Conservation (phyloP, 2,329 filamentous ascomycete genomes). For the Bipolaris sorokiniana region DNA sequence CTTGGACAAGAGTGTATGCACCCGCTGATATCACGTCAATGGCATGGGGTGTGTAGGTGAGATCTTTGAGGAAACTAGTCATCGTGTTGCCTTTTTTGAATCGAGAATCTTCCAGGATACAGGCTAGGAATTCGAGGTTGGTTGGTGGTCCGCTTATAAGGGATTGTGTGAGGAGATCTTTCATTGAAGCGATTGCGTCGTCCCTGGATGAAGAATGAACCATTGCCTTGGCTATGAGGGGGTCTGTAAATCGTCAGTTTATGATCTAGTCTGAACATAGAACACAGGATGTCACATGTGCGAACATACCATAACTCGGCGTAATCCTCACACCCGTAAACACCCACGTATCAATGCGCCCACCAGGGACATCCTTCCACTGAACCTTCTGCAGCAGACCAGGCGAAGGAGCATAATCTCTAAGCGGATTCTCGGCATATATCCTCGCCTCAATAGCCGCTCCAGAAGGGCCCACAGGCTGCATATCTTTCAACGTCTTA, state of each 20-base stretch:
- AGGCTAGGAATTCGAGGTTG: conserved; percentile 63
- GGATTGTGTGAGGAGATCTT: conserved; percentile 53
- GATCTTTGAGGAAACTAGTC: conserved; percentile 62
- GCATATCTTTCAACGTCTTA: conserved; percentile 51
- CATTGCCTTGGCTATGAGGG: conserved; percentile 65
- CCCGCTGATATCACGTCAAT: conserved; percentile 64
- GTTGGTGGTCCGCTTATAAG: conserved; percentile 61
- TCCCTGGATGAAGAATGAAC: conserved; percentile 54
- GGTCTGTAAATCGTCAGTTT: conserved; percentile 40
- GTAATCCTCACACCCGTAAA: conserved; percentile 63
- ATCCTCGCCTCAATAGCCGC: conserved; percentile 61
- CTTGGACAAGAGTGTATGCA: conserved; percentile 65
- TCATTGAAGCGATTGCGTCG: conserved; percentile 55
- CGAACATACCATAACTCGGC: conserved; percentile 57
- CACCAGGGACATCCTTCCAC: conserved; percentile 58
- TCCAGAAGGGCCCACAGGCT: conserved; percentile 53
- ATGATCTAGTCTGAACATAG: background rate
- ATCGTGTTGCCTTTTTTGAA: conserved; percentile 61
- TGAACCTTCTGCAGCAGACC: conserved; percentile 64
- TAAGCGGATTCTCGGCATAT: conserved; percentile 65
- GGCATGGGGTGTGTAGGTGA: conserved; percentile 57
- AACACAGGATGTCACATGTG: background rate
- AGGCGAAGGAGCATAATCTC: conserved; percentile 64
- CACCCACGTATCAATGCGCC: conserved; percentile 69
- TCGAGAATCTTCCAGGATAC: conserved; percentile 55